Percentiles rank a stretch among this genome's conserved stretches.
phyloP scores from a whole-genome alignment of 2,329 filamentous ascomycete species.

The Aspergillus neoniger region DNA sequence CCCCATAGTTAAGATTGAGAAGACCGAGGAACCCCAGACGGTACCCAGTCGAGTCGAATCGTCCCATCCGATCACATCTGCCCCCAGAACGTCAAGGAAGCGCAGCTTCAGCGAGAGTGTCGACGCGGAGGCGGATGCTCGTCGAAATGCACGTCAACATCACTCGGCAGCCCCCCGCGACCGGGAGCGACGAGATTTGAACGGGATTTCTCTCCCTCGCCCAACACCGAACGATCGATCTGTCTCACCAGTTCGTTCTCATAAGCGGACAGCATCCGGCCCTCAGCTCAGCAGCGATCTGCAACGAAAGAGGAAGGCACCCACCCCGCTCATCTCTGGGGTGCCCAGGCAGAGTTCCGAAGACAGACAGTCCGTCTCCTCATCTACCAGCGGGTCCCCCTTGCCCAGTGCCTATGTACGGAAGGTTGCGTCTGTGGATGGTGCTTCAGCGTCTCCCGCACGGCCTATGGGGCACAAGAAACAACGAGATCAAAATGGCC shows the following conservation, averaged over 20 bases:
- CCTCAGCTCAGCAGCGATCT: conserved; percentile 30
- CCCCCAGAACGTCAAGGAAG: conserved; percentile 32
- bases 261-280: conserved; percentile 41
- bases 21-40: conserved; percentile 32
- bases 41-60: conserved; percentile 26
- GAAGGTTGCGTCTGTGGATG: conserved; percentile 44
- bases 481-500: conserved; percentile 86
- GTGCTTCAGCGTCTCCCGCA: conserved; percentile 62
- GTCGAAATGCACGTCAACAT: conserved; percentile 25
- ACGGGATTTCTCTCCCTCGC: conserved; percentile 29
- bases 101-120: conserved; percentile 42
- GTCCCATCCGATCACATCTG: conserved; percentile 17
- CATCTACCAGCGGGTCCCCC: conserved; percentile 48
- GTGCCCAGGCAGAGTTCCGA: conserved; percentile 48
- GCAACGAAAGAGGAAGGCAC: conserved; percentile 40
- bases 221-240: conserved; percentile 38
- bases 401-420: conserved; percentile 43
- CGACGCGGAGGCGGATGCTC: conserved; percentile 32
- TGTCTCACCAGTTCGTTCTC: conserved; percentile 38
- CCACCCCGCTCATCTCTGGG: conserved; percentile 45
- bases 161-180: conserved; percentile 22
- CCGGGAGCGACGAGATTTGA: conserved; percentile 30
- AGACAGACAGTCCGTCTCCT: conserved; percentile 48
- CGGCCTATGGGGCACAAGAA: conserved; percentile 73
- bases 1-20: conserved; percentile 41